Evolutionary conservation across 1,284 basidiomycete genomes (phyloP), one percentile per base, ranked within the genome.

Genomic region (Heterobasidion occidentale): DNA sequence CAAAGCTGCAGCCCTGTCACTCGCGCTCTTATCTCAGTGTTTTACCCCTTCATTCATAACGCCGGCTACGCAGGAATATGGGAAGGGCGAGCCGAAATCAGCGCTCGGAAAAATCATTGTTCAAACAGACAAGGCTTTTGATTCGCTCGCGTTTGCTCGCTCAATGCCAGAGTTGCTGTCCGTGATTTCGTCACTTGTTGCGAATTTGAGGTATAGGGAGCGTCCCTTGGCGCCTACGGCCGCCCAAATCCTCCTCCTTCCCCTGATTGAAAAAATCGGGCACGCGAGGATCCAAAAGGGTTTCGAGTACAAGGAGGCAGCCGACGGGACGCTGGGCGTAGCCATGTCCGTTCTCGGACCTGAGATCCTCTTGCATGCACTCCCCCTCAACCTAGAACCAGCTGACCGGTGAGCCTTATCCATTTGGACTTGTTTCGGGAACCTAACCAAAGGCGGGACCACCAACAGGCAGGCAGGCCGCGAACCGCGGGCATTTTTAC

Each of bases 261-360:
- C 86, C 36, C 69, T 94, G n/a, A 78, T 98, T 52, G 73, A 78
- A 60, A 82, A 84, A 56, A 76, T 97, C 34, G 92, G 86, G 1
- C 84, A 88, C 46, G 71, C 97, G 58, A 77, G 96, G 46, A 75
- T 81, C 38, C 79, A 90, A 64, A 90, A 88, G 70, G 83, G 78
- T 5, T 99, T 99, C 65, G 94, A 98, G 70, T 81, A 90, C 70
- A 95, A 94, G 70, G 93, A 95, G 68, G 83, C 83, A 51, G 94
- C 88, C 27, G 97, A 99, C 69, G 76, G 75, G 5, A 85, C 90
- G 1, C 73, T 99, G 44, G 85, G 88, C 5, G 82, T 83, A 35
- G 92, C 94, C 1, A 90, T 98, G 78, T 82, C 86, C 62, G 80
- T 93, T 1, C 76, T 97, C 57, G 97, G 97, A 0, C 94, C 97